phyloP scores from a whole-genome alignment of 768 basidiomycete genomes.

The Gloeostereum incarnatum region DNA sequence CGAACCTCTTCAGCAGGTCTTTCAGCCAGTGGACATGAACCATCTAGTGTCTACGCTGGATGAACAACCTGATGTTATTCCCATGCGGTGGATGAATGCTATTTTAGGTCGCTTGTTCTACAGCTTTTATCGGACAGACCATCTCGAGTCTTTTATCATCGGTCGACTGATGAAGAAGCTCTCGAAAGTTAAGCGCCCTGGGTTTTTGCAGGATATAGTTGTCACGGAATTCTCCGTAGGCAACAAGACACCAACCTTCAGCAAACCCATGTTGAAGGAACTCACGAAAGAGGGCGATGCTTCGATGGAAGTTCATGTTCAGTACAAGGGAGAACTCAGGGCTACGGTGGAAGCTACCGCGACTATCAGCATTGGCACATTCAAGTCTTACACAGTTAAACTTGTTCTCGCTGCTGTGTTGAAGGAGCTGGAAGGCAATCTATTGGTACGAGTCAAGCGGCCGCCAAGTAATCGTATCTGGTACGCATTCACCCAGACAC shows the following conservation, averaged over 20 bases:
- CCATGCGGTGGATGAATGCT: constrained; percentile 96
- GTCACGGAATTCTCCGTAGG: constrained; percentile 90
- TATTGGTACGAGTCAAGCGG: constrained; percentile 84
- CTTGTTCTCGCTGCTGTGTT: constrained; percentile 83
- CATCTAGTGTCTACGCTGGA: constrained; percentile 79
- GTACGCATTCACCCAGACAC: constrained; percentile 90
- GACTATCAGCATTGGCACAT: constrained; percentile 75
- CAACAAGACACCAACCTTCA: constrained; percentile 72
- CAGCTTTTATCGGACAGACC: constrained; percentile 78
- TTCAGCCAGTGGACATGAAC: constrained; percentile 72
- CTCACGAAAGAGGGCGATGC: constrained; percentile 92
- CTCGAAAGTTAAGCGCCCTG: constrained; percentile 82
- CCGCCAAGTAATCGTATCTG: constrained; percentile 94
- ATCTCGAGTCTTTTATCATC: constrained; percentile 79
- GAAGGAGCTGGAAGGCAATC: constrained; percentile 84
- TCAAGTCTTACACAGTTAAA: constrained; percentile 87
- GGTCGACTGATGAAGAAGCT: constrained; percentile 88
- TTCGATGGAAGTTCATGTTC: constrained; percentile 75
- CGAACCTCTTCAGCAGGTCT: constrained; percentile 52
- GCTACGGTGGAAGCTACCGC: constrained; percentile 88
- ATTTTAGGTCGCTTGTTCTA: constrained; percentile 90
- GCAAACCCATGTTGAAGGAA: constrained; percentile 98
- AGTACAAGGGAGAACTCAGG: constrained; percentile 81
- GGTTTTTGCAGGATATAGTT: constrained; percentile 75
- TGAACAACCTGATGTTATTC: constrained; percentile 90